Evolutionary conservation across 306 rosid genomes (phyloP), one percentile per base, ranked within the genome.

Genomic region (Fragaria iinumae): DNA sequence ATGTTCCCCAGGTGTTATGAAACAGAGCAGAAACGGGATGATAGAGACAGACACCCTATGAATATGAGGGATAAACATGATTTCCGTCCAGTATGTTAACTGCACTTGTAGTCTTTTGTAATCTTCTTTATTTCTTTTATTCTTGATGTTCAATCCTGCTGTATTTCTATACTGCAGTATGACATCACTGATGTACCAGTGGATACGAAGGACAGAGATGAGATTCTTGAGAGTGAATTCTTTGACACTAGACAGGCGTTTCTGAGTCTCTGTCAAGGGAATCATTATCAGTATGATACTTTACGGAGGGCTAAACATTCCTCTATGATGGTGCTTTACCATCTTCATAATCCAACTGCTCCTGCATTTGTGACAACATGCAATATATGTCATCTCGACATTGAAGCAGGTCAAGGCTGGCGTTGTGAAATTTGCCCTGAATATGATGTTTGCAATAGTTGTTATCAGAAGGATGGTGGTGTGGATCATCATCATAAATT

Each of bases 201-300:
- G 62, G 99, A 92, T 85, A 96, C 99, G 32, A 95, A 91, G 86
- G 99, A 95, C 86, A 91, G 78, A 80, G 99, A 95, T 71, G 99
- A 95, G 79, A 92, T 92, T 80, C 98, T 95, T 74, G 99, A 95
- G 90, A 92, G 98, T 81, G 99, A 95, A 85, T 95, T 95, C 84
- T 95, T 95, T 72, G 99, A 95, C 90, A 96, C 98, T 20, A 96
- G 99, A 88, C 98, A 96, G 64, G 99, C 99, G 44, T 96, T 96
- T 83, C 83, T 96, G 80, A 96, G 99, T 87, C 96, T 96, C 65
- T 96, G 99, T 84, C 98, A 96, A 86, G 99, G 99, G 76, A 96
- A 96, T 77, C 99, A 96, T 83, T 96, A 96, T 85, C 98, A 96
- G 70, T 96, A 92, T 84, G 98, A 96, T 85, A 96, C 99, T 47